Conservation (phyloP, 1,284 basidiomycete genomes). For the Termitomyces sp. region DNA sequence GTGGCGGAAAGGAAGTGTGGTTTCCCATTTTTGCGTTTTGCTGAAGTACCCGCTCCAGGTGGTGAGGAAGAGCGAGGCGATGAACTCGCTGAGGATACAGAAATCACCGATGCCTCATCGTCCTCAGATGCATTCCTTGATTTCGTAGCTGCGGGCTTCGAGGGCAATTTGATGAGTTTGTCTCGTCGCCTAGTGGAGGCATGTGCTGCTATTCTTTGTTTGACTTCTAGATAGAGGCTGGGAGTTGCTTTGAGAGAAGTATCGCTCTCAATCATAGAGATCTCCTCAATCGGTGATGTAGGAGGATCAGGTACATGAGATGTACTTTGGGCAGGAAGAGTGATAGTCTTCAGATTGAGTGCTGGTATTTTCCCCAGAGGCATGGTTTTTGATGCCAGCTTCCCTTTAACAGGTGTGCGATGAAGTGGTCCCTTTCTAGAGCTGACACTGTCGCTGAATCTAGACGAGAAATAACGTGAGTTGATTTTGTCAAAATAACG, state of each 20-base stretch:
- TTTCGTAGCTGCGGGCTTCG: slow-evolving; percentile 12
- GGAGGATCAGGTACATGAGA: slow-evolving; percentile 14
- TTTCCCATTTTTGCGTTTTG: slow-evolving; percentile 23
- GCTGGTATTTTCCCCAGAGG: slow-evolving; percentile 12
- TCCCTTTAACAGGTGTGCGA: slow-evolving; percentile 3
- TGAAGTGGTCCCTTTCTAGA: neutral
- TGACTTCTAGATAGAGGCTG: slow-evolving; percentile 28
- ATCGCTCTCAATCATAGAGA: slow-evolving; percentile 15
- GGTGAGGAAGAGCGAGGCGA: slow-evolving; percentile 22
- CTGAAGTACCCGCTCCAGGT: slow-evolving; percentile 5
- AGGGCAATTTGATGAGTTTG: slow-evolving; percentile 26
- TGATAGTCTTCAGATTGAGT: slow-evolving; percentile 13
- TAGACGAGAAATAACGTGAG: neutral
- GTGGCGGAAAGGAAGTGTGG: slow-evolving; percentile 14
- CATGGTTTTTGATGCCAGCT: neutral
- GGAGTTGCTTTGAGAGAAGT: slow-evolving; percentile 15
- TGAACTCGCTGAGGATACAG: slow-evolving; percentile 29
- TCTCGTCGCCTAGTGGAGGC: slow-evolving; percentile 21
- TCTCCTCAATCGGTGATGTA: slow-evolving; percentile 37
- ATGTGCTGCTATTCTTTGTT: slow-evolving; percentile 30
- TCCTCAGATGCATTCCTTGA: slow-evolving; percentile 13
- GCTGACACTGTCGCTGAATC: slow-evolving; percentile 15
- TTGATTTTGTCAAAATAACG: neutral
- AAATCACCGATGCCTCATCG: slow-evolving; percentile 26
- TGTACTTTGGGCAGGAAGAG: slow-evolving; percentile 20